Evolutionary conservation across 495 filamentous ascomycete species (phyloP), one percentile per base, ranked within the genome.

Genomic region (Hypoxylon lenormandii): DNA sequence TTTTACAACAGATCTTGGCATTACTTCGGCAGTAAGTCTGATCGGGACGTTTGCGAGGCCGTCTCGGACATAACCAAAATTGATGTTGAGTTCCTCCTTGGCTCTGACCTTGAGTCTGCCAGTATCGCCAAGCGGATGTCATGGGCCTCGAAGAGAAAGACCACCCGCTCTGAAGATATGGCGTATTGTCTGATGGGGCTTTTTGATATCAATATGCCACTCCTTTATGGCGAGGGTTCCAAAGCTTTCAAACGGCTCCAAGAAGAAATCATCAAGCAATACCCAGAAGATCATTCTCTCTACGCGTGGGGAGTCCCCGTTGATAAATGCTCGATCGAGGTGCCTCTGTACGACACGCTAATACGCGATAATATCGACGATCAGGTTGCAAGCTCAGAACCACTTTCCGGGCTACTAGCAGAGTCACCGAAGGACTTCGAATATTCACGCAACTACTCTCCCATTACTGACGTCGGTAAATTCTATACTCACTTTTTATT

Each of bases 111-210:
- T 45, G 37, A 23, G 4, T 15, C 38, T 21, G 15, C 47, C 21
- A 71, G 51, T 16, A 43, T 64, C 33, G 52, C 60, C 11, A 18
- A 58, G 22, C 22, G 40, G 36, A 70, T 70, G 66, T 70, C 66
- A 12, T 62, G 70, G 66, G 58, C 65, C 54, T 51, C 70, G 11
- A 23, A 51, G 23, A 58, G 70, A 36, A 47, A 66, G 28, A 72
- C 66, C 15, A 65, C 66, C 28, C 54, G 66, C 22, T 3, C 23
- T 19, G 66, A 72, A 53, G 70, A 72, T 70, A 30, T 21, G 5
- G 70, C 70, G 1, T 72, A 72, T 30, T 65, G 30, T 43, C 37
- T 72, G 1, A 40, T 70, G 60, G 70, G 70, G 6, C 2, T 72
- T 52, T 72, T 72, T 38, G 58, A 56, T 45, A 56, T 71, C 45